phyloP scores from a whole-genome alignment of 2,329 filamentous ascomycete genomes.

The Sclerotinia trifoliorum region DNA sequence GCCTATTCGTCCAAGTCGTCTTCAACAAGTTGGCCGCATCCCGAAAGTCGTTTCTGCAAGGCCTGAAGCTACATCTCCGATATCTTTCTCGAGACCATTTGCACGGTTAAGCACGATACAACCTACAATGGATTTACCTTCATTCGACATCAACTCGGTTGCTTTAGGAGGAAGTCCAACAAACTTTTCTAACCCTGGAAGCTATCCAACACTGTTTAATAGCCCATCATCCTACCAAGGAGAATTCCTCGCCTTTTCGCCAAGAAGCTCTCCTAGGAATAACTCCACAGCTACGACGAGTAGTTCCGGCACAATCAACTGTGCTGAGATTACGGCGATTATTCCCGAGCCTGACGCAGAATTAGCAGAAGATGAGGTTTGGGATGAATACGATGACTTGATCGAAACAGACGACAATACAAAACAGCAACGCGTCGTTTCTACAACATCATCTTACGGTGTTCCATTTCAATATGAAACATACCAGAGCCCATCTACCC shows the following conservation, averaged over 20 bases:
- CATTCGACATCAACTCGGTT: conserved; percentile 45
- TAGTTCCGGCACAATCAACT: conserved; percentile 53
- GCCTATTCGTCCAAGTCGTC: conserved; percentile 53
- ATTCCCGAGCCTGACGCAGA: conserved; percentile 61
- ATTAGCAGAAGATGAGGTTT: conserved; percentile 86
- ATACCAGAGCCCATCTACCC: conserved; percentile 40
- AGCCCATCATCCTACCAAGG: conserved; percentile 29
- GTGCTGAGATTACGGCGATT: conserved; percentile 63
- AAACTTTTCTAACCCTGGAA: conserved; percentile 33
- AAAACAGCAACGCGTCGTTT: conserved; percentile 48
- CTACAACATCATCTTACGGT: conserved; percentile 56
- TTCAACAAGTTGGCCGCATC: conserved; percentile 82
- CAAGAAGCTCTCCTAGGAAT: conserved; percentile 60
- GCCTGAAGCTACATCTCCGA: conserved; percentile 65
- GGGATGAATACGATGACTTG: conserved; percentile 92
- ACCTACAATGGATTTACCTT: conserved; percentile 36
- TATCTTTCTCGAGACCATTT: conserved; percentile 86
- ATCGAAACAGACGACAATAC: conserved; percentile 62
- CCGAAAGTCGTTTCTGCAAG: conserved; percentile 74
- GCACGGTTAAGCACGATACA: conserved; percentile 52
- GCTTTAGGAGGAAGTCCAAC: conserved; percentile 49
- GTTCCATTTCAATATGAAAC: conserved; percentile 56
- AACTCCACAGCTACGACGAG: conserved; percentile 62
- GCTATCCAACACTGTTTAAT: conserved; percentile 21
- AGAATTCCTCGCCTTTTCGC: conserved; percentile 73